A percentile compares a stretch with the other conserved stretches of the same genome.
phyloP scores from a whole-genome alignment of 768 basidiomycete genomes.

The Hericium erinaceus region DNA sequence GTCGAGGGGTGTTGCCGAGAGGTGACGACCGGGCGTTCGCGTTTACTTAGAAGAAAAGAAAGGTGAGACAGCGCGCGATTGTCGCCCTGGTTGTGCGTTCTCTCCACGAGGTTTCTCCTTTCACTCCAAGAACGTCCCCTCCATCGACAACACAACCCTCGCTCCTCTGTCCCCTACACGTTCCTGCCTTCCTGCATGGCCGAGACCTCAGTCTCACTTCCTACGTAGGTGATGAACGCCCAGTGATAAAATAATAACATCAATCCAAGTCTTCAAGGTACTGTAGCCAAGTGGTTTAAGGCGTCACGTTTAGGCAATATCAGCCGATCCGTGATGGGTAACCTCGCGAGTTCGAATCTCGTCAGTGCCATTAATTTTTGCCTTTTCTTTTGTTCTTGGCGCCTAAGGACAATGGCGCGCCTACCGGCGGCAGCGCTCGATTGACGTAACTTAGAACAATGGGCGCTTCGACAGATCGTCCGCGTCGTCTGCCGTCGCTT shows the following conservation, averaged over 20 bases:
- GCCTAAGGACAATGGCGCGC: not conserved
- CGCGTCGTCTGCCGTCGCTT: too few relatives aligned
- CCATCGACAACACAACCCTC: not conserved
- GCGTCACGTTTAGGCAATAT: slow-evolving; percentile 44
- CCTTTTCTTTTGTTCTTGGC: not conserved
- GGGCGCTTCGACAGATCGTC: too few relatives aligned
- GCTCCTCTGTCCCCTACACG: too few relatives aligned
- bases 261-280: slow-evolving; percentile 22
- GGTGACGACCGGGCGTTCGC: not conserved
- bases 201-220: not conserved
- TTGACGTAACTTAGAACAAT: too few relatives aligned
- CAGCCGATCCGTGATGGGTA: slow-evolving; percentile 43
- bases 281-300: slow-evolving; percentile 52
- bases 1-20: not conserved
- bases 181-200: not conserved
- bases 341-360: slow-evolving; percentile 55
- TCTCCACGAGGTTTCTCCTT: not conserved
- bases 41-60: not conserved
- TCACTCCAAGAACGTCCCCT: not conserved
- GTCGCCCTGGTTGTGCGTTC: not conserved
- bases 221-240: too few relatives aligned
- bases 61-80: not conserved
- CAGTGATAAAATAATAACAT: too few relatives aligned
- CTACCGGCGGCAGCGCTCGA: too few relatives aligned
- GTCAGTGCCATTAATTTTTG: slow-evolving; percentile 37